Evolutionary conservation across 129 eudicot species (phyloP).

Genomic region (Arctium minus): DNA sequence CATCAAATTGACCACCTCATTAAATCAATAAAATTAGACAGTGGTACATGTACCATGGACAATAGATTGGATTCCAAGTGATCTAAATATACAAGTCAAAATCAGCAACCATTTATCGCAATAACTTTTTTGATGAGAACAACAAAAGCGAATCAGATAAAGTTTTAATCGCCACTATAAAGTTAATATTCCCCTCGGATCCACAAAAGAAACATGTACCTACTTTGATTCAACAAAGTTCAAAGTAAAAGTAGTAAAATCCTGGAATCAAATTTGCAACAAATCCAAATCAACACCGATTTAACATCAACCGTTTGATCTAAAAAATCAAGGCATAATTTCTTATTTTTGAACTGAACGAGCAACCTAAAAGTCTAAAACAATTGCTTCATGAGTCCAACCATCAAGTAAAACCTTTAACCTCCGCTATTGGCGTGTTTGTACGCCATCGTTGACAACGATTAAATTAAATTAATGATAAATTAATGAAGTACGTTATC

Average conservation of each 20-base stretch:
- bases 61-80: slow-evolving; percentile 10
- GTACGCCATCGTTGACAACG: slow-evolving; percentile 14
- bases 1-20: not conserved
- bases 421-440: not conserved
- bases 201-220: not conserved
- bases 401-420: not conserved
- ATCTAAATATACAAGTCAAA: not conserved
- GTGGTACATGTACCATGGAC: not conserved
- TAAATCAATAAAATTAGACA: not conserved
- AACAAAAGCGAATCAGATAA: slow-evolving; percentile 17
- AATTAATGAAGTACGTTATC: not conserved
- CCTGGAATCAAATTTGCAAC: not conserved
- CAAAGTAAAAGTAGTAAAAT: not conserved
- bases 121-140: not conserved
- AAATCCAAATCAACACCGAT: not conserved
- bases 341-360: not conserved
- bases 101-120: not conserved
- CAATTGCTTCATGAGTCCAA: not conserved
- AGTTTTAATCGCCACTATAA: slow-evolving; percentile 7
- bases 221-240: not conserved
- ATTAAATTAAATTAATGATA: not conserved
- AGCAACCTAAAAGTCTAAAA: not conserved
- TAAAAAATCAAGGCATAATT: not conserved
- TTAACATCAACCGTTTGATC: not conserved
- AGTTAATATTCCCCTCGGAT: slow-evolving; percentile 13